Evolutionary conservation across 164 flowering plant species (phyloP), one percentile per base, ranked within the genome.

Genomic region (Aristolochia californica): DNA sequence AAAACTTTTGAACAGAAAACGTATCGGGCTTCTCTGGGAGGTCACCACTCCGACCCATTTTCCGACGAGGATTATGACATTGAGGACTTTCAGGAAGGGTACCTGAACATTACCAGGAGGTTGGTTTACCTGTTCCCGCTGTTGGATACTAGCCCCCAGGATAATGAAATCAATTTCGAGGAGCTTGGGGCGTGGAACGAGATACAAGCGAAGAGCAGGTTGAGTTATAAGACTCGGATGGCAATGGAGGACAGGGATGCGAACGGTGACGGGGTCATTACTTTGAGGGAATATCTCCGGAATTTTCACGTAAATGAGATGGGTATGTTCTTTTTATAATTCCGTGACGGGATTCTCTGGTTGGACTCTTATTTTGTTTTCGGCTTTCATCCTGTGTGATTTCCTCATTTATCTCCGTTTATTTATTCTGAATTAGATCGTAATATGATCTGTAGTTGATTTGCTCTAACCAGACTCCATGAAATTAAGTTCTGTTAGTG

Each of bases 161-260:
- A 85, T 60, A 81, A 79, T 16, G n/a, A 28, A 1, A 30, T 81
- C 16, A 74, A 69, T 57, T 60, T 61, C 25, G 51, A 67, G 24
- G 94, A 86, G 70, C 72, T 83, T 5, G 75, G 66, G 53, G 58
- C 40, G 22, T 83, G 93, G 88, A 74, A 75, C 48, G 24, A 52
- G 1, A 45, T 61, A 14, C 78, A 70, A 61, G 83, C 84, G 0
- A 45, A 47, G 5, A 69, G 77, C 13, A 59, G 79, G 13, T 58
- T 81, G 70, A 24, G 21, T 44, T 71, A 67, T 28, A 56, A 52
- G 58, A 79, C 85, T 0, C 24, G 26, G 38, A 73, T 45, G 55
- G 75, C 74, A 53, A 48, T 83, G 62, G 58, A n/a, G 26, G 66
- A 47, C 0, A 63, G 48, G n/a, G 93, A 85, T 34, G 65, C 59